These are phyloP conservation scores for Termitomyces sp. DNA, from an alignment of 768 basidiomycete genomes.

Conservation along the genomic window DNA sequence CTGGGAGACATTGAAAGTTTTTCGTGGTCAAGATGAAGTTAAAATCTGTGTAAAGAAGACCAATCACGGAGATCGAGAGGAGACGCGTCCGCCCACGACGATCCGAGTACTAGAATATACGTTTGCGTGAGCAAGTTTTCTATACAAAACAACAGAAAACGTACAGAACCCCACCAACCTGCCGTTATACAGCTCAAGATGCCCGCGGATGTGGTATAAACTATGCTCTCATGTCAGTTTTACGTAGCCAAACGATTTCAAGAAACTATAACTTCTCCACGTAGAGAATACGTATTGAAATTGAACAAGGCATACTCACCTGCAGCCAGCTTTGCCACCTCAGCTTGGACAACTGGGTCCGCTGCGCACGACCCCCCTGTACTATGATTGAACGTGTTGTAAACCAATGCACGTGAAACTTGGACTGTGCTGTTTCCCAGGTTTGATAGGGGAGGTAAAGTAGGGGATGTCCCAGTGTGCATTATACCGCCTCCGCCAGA, in stretches of 20 bases:
- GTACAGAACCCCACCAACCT: slow-evolving; percentile 82
- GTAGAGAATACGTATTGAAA: neutral
- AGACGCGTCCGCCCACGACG: slow-evolving; percentile 66
- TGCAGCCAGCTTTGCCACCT: slow-evolving; percentile 61
- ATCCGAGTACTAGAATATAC: slow-evolving; percentile 62
- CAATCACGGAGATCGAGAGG: slow-evolving; percentile 57
- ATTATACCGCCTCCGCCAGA: neutral
- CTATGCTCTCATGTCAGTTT: slow-evolving; percentile 31
- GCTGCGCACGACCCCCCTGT: slow-evolving; percentile 43
- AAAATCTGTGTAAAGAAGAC: slow-evolving; percentile 59
- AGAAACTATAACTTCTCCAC: neutral
- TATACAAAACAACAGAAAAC: slow-evolving; percentile 18
- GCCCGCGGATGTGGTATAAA: slow-evolving; percentile 63
- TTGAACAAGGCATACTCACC: slow-evolving; percentile 34
- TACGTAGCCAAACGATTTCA: neutral
- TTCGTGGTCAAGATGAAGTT: slow-evolving; percentile 64
- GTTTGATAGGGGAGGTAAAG: neutral
- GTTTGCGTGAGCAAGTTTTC: neutral
- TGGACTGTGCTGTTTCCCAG: neutral
- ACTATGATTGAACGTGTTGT: neutral
- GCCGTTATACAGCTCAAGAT: slow-evolving; percentile 75
- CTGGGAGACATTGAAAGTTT: slow-evolving; percentile 61
- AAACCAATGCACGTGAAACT: neutral
- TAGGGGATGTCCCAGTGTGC: neutral
- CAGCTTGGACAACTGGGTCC: slow-evolving; percentile 74